Conservation (phyloP, 2,329 filamentous ascomycete genomes). For the Fusarium coffeatum region DNA sequence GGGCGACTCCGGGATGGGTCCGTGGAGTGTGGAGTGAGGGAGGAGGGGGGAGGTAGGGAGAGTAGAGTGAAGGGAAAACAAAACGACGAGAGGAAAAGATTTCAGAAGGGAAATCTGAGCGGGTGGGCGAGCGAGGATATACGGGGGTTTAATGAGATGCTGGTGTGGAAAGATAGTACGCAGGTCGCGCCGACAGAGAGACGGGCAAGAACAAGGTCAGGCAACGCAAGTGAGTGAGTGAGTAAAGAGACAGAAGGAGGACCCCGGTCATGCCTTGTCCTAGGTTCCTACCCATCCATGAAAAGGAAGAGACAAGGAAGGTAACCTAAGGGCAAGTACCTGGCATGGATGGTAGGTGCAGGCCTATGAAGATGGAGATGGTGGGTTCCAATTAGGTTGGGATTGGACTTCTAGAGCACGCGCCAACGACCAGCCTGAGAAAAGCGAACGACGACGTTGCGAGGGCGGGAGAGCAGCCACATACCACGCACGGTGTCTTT, state of each 20-base stretch:
- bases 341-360: constrained; percentile 12
- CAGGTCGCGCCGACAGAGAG: constrained; percentile 37
- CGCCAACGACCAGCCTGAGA: constrained; percentile 36
- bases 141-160: constrained; percentile 52
- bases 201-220: constrained; percentile 22
- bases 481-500: constrained; percentile 47
- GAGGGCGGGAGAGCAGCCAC: constrained; percentile 44
- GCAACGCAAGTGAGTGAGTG: constrained; percentile 19
- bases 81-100: constrained; percentile 49
- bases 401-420: constrained; percentile 39
- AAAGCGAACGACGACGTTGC: constrained; percentile 38
- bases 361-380: constrained; percentile 28
- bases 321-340: constrained; percentile 38
- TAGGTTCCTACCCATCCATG: constrained; percentile 15
- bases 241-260: constrained; percentile 29
- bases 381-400: constrained; percentile 38
- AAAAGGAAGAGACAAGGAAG: constrained; percentile 40
- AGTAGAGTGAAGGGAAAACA: constrained; percentile 48
- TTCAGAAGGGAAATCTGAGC: constrained; percentile 45
- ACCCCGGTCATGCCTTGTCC: not conserved
- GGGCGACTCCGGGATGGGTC: constrained; percentile 48
- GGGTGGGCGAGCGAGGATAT: constrained; percentile 43
- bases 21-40: constrained; percentile 50
- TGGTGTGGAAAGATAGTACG: constrained; percentile 37
- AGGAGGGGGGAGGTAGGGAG: constrained; percentile 41